Evolutionary conservation across 306 rosid species (phyloP).

Genomic region (Acacia confusa): DNA sequence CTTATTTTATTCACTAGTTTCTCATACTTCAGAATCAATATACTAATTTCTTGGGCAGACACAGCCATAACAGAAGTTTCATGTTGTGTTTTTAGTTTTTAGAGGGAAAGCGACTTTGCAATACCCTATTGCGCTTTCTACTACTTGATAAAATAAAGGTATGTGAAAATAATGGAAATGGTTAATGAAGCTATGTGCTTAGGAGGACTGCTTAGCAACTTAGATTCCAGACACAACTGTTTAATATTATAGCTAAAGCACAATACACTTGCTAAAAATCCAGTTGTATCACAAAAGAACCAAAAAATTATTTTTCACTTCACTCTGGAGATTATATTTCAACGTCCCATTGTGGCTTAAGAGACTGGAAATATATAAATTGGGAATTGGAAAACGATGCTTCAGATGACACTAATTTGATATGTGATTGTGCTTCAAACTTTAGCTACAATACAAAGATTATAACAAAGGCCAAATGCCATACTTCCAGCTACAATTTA

Average conservation of each 20-base stretch:
- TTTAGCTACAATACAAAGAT: too few species aligned
- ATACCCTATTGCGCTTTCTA: neutral
- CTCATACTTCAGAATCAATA: neutral
- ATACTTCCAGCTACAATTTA: neutral
- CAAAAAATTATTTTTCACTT: neutral
- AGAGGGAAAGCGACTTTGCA: neutral
- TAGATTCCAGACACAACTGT: neutral
- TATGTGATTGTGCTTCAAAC: too few species aligned
- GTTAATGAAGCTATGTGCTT: neutral
- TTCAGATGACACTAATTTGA: neutral
- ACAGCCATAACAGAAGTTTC: neutral
- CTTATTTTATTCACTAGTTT: neutral
- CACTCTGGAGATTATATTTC: neutral
- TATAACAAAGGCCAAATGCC: too few species aligned
- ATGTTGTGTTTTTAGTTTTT: neutral
- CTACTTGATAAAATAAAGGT: neutral
- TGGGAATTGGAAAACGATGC: neutral
- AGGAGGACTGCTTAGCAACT: neutral
- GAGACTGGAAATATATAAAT: neutral
- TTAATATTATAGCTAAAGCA: neutral
- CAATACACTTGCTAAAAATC: neutral
- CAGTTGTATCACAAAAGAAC: neutral
- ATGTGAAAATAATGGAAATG: neutral
- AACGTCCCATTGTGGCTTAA: neutral
- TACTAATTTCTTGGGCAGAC: neutral